Conservation (phyloP, 1,284 basidiomycete genomes). For the Puccinia horiana region DNA sequence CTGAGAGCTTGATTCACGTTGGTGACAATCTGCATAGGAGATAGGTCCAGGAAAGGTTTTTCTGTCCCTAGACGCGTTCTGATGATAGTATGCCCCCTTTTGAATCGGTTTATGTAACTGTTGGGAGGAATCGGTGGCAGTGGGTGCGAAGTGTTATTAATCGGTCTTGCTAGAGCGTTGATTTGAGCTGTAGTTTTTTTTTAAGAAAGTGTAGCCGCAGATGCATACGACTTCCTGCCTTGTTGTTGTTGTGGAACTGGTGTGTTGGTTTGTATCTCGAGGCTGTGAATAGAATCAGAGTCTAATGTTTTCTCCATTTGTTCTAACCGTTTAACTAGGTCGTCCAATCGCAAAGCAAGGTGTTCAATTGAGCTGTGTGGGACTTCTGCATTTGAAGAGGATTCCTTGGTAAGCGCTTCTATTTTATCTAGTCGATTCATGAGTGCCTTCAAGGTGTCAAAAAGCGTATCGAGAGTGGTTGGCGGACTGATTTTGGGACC, state of each 20-base stretch:
- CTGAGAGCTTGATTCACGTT: too few species aligned
- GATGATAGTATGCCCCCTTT: too few species aligned
- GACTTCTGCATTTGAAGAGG: not conserved
- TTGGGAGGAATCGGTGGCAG: too few species aligned
- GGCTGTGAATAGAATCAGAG: not conserved
- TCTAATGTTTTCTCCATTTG: not conserved
- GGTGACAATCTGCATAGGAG: too few species aligned
- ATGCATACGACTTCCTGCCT: not conserved
- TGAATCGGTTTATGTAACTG: too few species aligned
- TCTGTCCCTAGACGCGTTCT: not conserved
- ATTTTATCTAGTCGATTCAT: not conserved
- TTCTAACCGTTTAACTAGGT: not conserved
- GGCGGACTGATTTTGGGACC: not conserved
- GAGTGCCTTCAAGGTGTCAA: not conserved
- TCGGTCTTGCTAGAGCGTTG: too few species aligned
- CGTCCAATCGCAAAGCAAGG: not conserved
- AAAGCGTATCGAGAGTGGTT: not conserved
- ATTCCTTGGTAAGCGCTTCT: not conserved
- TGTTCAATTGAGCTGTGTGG: not conserved
- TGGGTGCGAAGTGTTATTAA: too few species aligned
- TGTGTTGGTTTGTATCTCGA: not conserved
- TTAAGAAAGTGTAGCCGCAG: too few species aligned
- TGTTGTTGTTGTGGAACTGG: not conserved
- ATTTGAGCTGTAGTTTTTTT: too few species aligned
- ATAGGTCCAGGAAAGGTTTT: too few species aligned